phyloP scores from a whole-genome alignment of 176 grass and related monocot genomes.

The Ananas comosus region DNA sequence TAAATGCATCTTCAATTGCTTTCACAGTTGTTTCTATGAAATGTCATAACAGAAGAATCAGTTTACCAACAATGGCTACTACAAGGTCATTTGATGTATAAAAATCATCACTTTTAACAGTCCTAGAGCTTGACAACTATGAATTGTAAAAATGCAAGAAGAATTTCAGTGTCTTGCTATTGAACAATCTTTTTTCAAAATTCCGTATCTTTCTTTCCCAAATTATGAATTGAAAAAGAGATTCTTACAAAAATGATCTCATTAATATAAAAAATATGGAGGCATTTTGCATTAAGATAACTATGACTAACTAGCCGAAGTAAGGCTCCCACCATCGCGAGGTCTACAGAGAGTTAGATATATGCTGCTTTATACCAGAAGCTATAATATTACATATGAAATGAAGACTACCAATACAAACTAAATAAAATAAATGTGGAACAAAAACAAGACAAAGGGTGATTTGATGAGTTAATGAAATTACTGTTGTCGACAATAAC shows the following conservation, averaged over 20 bases:
- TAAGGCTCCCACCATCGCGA: too few species aligned
- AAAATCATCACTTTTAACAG: background rate
- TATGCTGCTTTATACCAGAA: background rate
- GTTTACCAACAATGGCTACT: background rate
- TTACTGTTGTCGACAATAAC: slow-evolving; percentile 74
- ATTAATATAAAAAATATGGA: too few species aligned
- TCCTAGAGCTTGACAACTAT: background rate
- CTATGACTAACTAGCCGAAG: too few species aligned
- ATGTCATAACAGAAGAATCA: slow-evolving; percentile 4
- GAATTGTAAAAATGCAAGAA: background rate
- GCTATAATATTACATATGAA: background rate
- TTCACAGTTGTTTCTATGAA: slow-evolving; percentile 71
- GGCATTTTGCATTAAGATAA: too few species aligned
- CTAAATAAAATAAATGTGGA: background rate
- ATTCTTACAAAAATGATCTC: too few species aligned
- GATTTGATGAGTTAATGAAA: slow-evolving; percentile 18
- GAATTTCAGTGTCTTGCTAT: too few species aligned
- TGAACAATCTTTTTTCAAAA: background rate
- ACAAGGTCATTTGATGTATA: background rate
- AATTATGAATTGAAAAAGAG: background rate
- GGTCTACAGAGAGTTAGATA: background rate
- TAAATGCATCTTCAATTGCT: slow-evolving; percentile 76
- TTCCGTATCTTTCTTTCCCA: background rate
- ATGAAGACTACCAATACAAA: background rate
- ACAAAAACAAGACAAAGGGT: background rate